Percentiles rank a stretch among this genome's conserved stretches.
Evolutionary conservation across 805 yeast species (phyloP).

Genomic region (Spathaspora boniae): DNA sequence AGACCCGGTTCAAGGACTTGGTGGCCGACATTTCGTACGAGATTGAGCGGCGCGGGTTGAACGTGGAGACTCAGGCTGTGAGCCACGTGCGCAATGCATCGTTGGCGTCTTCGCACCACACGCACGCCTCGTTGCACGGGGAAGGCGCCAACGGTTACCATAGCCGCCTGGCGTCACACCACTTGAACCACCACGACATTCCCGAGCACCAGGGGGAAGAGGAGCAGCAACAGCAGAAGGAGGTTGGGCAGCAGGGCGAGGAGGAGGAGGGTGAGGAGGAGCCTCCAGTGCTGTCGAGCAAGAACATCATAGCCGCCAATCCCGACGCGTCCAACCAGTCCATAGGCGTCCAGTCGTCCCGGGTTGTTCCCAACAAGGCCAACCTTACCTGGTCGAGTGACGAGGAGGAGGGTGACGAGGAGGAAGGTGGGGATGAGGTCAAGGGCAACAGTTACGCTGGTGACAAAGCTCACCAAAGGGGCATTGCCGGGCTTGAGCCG

Average conservation of each 20-base stretch:
- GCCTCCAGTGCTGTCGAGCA: slow-evolving; percentile 1
- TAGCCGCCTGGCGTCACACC: slow-evolving; percentile 7
- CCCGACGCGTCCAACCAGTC: slow-evolving; percentile 5
- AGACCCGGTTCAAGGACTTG: slow-evolving; percentile 79
- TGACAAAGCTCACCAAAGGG: no score
- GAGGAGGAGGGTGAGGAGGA: slow-evolving; percentile 1
- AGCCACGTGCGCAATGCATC: slow-evolving; percentile 3
- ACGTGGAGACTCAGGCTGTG: slow-evolving; percentile 19
- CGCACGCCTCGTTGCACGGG: no score
- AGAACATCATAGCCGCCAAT: slow-evolving; percentile 2
- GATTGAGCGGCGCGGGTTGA: slow-evolving; percentile 71
- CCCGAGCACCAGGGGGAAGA: slow-evolving; percentile 4
- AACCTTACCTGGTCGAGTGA: slow-evolving; percentile 86
- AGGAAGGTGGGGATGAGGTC: slow-evolving; percentile 12
- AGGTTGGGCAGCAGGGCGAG: background rate
- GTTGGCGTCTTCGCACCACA: slow-evolving; percentile 1
- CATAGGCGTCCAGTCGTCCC: slow-evolving; percentile 54
- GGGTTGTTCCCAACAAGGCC: slow-evolving; percentile 82
- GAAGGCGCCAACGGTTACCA: slow-evolving; percentile 4
- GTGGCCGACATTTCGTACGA: slow-evolving; percentile 87
- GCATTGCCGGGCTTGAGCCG: no score
- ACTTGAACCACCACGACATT: background rate
- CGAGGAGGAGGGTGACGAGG: slow-evolving; percentile 57
- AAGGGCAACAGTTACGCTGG: no score
- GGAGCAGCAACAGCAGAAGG: slow-evolving; percentile 3